Evolutionary conservation across 768 basidiomycete genomes (phyloP), one percentile per base, ranked within the genome.

Genomic region (Fomitopsis serialis): DNA sequence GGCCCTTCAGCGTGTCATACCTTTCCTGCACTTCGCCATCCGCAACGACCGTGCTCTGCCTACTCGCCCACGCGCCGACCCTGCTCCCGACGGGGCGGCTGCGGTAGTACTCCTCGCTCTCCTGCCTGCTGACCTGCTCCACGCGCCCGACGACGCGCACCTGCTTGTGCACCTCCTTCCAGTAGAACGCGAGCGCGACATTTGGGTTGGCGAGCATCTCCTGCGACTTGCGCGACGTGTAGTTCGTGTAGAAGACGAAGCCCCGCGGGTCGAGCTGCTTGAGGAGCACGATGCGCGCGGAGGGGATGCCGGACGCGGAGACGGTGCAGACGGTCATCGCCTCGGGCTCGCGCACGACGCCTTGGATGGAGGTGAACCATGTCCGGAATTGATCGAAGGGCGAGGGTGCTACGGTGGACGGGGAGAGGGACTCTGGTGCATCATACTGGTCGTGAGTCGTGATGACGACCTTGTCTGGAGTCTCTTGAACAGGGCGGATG

Each of bases 211-310:
- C 77, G 6, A 69, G 53, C 25, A 98, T 78, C 67, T 98, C 97
- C 40, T 71, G 65, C 2, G 92, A 93, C 72, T 98, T 99, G 59
- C 95, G 82, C 11, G 93, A 96, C 37, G 84, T 80, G 73, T 98
- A 98, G 72, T 99, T 99, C 29, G 96, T 98, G 78, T 81, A 99
- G 74, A 98, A 97, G 53, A 96, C 81, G 73, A 98, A 98, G 48
- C 97, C 97, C 51, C 76, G 82, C 27, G 77, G 64, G 74, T 98
- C 97, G 62, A 92, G 82, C 65, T 92, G 81, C 70, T 95, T 97
- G 64, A 98, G 82, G 54, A 98, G 84, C 52, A 98, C 94, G 69
- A 91, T 80, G 59, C 96, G 84, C 11, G 87, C 82, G 35, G 91
- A 92, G 23, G 96, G 96, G 57, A 94, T 79, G 34, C 89, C 92